These are phyloP conservation scores for Hebeloma cylindrosporum DNA, from an alignment of 768 basidiomycete genomes.

Conservation along the genomic window DNA sequence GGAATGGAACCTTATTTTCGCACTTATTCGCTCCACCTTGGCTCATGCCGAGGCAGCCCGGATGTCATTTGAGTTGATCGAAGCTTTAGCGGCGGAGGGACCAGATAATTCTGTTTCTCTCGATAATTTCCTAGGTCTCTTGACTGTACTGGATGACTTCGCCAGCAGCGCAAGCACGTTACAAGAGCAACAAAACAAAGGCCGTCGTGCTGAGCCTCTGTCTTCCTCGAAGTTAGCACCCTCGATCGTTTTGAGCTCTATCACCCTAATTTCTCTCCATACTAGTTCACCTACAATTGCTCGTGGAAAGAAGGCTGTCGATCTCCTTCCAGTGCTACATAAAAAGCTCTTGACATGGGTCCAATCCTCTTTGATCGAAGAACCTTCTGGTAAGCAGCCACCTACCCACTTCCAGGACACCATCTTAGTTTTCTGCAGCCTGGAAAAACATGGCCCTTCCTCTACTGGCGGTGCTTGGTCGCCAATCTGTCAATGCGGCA, in stretches of 20 bases:
- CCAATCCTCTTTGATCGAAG: constrained; percentile 42
- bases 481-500: constrained; percentile 80
- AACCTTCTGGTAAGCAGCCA: constrained; percentile 38
- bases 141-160: constrained; percentile 85
- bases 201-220: constrained; percentile 50
- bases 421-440: constrained; percentile 34
- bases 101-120: constrained; percentile 56
- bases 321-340: constrained; percentile 74
- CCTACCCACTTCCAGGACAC: background rate
- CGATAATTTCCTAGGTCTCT: constrained; percentile 81
- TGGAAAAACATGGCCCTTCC: constrained; percentile 82
- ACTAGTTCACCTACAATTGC: constrained; percentile 73
- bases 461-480: constrained; percentile 66
- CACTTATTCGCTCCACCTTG: constrained; percentile 82
- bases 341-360: constrained; percentile 61
- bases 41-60: constrained; percentile 86
- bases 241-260: background rate
- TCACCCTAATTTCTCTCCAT: constrained; percentile 6
- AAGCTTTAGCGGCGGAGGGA: constrained; percentile 62
- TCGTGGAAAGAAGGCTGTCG: constrained; percentile 80
- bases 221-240: constrained; percentile 50
- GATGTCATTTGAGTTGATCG: constrained; percentile 78
- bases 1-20: constrained; percentile 94
- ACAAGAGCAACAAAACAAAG: constrained; percentile 54
- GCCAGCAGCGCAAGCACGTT: constrained; percentile 66